phyloP scores from a whole-genome alignment of 768 basidiomycete genomes.

The Suillus ampliporus region DNA sequence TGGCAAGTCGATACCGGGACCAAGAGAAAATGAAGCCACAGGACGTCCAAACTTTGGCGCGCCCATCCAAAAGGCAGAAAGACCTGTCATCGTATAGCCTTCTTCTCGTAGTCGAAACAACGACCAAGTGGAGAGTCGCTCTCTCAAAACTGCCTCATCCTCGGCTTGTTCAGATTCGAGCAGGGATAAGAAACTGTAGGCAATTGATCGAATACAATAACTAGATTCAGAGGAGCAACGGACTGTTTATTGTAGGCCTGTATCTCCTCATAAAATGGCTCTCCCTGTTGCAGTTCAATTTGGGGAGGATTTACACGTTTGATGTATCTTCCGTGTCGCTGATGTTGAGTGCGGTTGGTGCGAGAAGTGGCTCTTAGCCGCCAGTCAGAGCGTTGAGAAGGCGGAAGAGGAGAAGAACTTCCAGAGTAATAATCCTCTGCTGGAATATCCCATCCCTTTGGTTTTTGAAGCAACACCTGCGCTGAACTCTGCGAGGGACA shows the following conservation, averaged over 20 bases:
- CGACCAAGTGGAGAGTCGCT: slow-evolving; percentile 74
- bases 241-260: slow-evolving; percentile 61
- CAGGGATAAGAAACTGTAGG: slow-evolving; percentile 51
- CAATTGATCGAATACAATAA: background rate
- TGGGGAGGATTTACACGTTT: slow-evolving; percentile 47
- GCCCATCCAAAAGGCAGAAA: slow-evolving; percentile 73
- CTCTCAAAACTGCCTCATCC: slow-evolving; percentile 59
- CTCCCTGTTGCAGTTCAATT: slow-evolving; percentile 38
- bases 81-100: slow-evolving; percentile 72
- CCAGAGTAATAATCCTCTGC: slow-evolving; percentile 37
- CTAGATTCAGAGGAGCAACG: slow-evolving; percentile 15
- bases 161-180: slow-evolving; percentile 66
- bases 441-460: slow-evolving; percentile 27
- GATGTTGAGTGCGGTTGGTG: slow-evolving; percentile 18
- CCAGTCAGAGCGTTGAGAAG: slow-evolving; percentile 62
- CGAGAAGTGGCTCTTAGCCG: slow-evolving; percentile 58
- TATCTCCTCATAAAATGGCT: slow-evolving; percentile 55
- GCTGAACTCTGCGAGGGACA: slow-evolving; percentile 8
- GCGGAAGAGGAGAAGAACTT: slow-evolving; percentile 28
- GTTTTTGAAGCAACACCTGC: slow-evolving; percentile 17
- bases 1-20: slow-evolving; percentile 66
- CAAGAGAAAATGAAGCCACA: slow-evolving; percentile 66
- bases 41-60: slow-evolving; percentile 67
- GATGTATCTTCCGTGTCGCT: slow-evolving; percentile 30
- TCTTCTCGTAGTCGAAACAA: slow-evolving; percentile 62